Conservation (phyloP, 2,329 filamentous ascomycete species). For the Epichloe aotearoae region DNA sequence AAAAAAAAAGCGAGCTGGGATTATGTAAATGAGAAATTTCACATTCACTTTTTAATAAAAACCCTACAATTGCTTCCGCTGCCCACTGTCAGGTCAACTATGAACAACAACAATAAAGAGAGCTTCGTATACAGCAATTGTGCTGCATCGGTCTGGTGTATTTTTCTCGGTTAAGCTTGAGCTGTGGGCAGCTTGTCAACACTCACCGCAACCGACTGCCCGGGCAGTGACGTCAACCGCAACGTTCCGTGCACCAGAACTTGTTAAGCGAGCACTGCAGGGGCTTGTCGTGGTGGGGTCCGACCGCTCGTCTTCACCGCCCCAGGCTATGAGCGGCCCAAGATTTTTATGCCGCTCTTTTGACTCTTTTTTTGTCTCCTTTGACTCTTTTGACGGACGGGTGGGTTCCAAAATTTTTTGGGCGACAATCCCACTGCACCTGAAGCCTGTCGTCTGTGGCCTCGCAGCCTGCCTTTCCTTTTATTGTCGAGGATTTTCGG, state of each 20-base stretch:
- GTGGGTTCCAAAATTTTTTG: constrained; percentile 15
- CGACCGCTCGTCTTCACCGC: constrained; percentile 12
- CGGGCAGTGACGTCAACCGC: constrained; percentile 3
- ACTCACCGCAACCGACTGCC: neutral
- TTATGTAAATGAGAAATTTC: too few relatives aligned
- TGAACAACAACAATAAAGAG: too few relatives aligned
- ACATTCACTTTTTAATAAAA: too few relatives aligned
- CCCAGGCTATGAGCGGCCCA: constrained; percentile 15
- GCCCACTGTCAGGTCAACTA: too few relatives aligned
- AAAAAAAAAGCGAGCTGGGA: too few relatives aligned
- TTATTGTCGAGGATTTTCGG: neutral
- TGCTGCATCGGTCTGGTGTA: neutral
- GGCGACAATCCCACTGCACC: constrained; percentile 14
- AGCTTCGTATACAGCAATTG: neutral
- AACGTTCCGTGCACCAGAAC: neutral
- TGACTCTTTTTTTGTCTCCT: neutral
- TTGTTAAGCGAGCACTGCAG: constrained; percentile 1
- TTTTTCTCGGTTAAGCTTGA: neutral
- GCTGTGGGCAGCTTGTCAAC: constrained; percentile 4
- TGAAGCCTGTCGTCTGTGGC: neutral
- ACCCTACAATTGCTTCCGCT: too few relatives aligned
- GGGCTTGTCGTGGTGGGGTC: constrained; percentile 5
- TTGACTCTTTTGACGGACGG: constrained; percentile 1
- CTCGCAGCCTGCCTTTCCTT: neutral
- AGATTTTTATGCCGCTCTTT: constrained; percentile 14